Conservation (phyloP, 2,329 filamentous ascomycete species). For the Pseudocercospora crystallina region DNA sequence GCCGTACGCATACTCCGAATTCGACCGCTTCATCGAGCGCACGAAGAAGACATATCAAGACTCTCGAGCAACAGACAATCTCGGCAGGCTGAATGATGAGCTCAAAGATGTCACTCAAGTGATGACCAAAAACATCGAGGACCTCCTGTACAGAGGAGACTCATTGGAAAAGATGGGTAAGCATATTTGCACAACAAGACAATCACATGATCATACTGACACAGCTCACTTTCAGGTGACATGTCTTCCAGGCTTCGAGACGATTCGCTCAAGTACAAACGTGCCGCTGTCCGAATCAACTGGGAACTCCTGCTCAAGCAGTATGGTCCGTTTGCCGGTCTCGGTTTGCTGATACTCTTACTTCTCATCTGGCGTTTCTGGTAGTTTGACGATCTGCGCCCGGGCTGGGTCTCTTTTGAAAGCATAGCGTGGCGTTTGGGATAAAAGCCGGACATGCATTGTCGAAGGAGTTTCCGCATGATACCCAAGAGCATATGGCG, state of each 20-base stretch:
- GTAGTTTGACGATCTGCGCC: slow-evolving; percentile 41
- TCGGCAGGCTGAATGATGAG: slow-evolving; percentile 95
- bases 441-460: slow-evolving; percentile 17
- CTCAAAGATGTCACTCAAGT: slow-evolving; percentile 96
- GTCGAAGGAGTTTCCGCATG: slow-evolving; percentile 19
- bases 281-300: slow-evolving; percentile 92
- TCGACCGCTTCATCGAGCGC: slow-evolving; percentile 93
- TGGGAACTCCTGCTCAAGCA: slow-evolving; percentile 97
- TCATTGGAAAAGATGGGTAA: slow-evolving; percentile 89
- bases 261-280: slow-evolving; percentile 90
- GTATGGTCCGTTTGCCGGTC: slow-evolving; percentile 83
- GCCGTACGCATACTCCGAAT: slow-evolving; percentile 96
- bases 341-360: slow-evolving; percentile 78
- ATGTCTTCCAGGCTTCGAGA: slow-evolving; percentile 69
- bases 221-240: slow-evolving; percentile 16
- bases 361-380: slow-evolving; percentile 95
- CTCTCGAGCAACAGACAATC: slow-evolving; percentile 82
- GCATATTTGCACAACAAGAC: slow-evolving; percentile 60
- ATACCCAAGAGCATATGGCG: slow-evolving; percentile 26
- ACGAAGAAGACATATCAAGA: slow-evolving; percentile 95
- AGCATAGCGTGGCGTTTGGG: slow-evolving; percentile 29
- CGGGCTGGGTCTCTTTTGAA: slow-evolving; percentile 8
- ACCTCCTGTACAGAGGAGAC: slow-evolving; percentile 90
- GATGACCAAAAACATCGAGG: slow-evolving; percentile 99
- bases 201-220: slow-evolving; percentile 3